phyloP scores from a whole-genome alignment of 2,329 filamentous ascomycete species.

The Cladosporium sp. region DNA sequence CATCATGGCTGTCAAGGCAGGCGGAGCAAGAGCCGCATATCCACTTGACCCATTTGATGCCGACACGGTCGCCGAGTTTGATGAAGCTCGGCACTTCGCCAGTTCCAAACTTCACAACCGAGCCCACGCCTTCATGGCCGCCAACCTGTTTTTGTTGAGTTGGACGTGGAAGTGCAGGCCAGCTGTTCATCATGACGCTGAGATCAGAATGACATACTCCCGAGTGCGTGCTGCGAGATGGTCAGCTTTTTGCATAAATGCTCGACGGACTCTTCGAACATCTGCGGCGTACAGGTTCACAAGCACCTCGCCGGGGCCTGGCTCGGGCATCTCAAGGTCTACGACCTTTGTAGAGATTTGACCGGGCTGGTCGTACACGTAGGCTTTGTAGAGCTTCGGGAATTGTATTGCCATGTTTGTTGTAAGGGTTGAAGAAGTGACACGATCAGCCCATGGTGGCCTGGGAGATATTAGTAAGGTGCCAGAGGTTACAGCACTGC shows the following conservation, averaged over 20 bases:
- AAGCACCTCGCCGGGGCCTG: conserved; percentile 56
- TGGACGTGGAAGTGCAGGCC: conserved; percentile 51
- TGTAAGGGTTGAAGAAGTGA: no score
- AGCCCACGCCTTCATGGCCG: conserved; percentile 62
- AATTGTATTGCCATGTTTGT: not conserved
- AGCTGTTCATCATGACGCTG: conserved; percentile 47
- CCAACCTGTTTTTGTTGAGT: conserved; percentile 58
- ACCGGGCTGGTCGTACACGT: conserved; percentile 59
- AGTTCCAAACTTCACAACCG: conserved; percentile 58
- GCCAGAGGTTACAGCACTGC: no score
- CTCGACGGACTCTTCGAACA: not conserved
- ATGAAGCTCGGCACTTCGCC: conserved; percentile 50
- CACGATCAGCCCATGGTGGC: no score
- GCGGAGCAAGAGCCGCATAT: conserved; percentile 50
- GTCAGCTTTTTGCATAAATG: not conserved
- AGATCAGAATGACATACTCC: conserved; percentile 61
- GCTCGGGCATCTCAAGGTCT: conserved; percentile 58
- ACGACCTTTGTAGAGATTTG: conserved; percentile 58
- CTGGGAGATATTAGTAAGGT: no score
- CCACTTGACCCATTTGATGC: conserved; percentile 60
- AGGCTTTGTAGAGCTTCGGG: conserved; percentile 52
- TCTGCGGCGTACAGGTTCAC: conserved; percentile 48
- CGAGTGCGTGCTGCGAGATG: conserved; percentile 46
- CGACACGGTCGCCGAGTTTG: conserved; percentile 62
- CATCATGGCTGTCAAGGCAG: conserved; percentile 51